Conservation (phyloP, 306 rosid genomes). For the Begonia masoniana region DNA sequence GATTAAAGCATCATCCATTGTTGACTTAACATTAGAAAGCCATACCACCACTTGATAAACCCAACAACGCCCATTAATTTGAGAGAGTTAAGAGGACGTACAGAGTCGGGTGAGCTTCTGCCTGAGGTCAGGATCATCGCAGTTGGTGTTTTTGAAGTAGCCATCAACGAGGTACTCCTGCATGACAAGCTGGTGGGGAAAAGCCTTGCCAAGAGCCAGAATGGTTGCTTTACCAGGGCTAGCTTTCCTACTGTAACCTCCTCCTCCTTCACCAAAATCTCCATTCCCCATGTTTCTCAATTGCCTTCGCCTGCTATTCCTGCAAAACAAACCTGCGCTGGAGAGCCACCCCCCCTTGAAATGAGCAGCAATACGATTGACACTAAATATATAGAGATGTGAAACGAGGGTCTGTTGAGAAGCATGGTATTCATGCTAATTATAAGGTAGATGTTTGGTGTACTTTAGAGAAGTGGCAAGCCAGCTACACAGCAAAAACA, state of each 20-base stretch:
- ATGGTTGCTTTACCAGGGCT: conserved; percentile 57
- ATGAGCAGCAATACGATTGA: neutral
- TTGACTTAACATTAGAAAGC: no score
- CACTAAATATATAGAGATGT: conserved; percentile 26
- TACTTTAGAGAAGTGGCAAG: conserved; percentile 4
- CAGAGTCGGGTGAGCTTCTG: conserved; percentile 76
- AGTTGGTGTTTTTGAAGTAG: conserved; percentile 75
- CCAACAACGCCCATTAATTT: no score
- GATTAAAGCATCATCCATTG: no score
- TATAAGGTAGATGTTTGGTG: conserved; percentile 28
- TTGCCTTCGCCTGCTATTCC: neutral
- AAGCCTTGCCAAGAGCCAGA: conserved; percentile 88
- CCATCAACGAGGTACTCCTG: conserved; percentile 89
- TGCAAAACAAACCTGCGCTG: neutral
- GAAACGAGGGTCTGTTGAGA: conserved; percentile 27
- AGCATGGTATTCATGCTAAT: conserved; percentile 43
- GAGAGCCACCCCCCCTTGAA: neutral
- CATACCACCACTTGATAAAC: no score
- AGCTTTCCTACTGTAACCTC: conserved; percentile 23
- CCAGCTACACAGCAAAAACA: neutral
- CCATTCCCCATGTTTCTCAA: conserved; percentile 41
- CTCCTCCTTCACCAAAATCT: conserved; percentile 7
- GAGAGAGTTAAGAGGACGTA: conserved; percentile 14
- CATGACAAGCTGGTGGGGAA: conserved; percentile 90
- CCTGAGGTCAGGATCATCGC: conserved; percentile 75